These are phyloP conservation scores for Triticum turgidum DNA, from an alignment of 176 grass and related monocot species.

Conservation along the genomic window DNA sequence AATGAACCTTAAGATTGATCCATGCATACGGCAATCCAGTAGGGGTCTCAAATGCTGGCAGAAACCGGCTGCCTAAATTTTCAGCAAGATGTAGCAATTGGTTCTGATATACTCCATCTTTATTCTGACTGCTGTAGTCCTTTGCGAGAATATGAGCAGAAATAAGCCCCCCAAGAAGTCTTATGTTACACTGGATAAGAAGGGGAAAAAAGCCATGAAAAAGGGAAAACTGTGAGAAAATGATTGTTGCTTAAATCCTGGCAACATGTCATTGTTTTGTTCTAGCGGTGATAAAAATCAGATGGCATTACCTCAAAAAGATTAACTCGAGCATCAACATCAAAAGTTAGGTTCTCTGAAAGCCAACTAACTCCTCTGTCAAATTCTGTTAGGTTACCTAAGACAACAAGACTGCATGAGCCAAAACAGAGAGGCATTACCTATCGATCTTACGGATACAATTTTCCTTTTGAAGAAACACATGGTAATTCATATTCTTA, in stretches of 20 bases:
- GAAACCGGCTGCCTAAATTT: constrained; percentile 75
- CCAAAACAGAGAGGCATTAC: constrained; percentile 74
- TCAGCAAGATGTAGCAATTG: constrained; percentile 82
- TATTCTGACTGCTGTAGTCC: constrained; percentile 62
- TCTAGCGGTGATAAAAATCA: constrained; percentile 4
- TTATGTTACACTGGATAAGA: constrained; percentile 84
- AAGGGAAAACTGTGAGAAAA: background rate
- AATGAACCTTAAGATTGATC: constrained; percentile 89
- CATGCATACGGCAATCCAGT: constrained; percentile 97
- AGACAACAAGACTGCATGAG: constrained; percentile 96
- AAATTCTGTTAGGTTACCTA: constrained; percentile 98
- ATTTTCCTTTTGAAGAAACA: background rate
- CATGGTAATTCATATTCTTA: background rate
- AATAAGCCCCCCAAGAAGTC: constrained; percentile 97
- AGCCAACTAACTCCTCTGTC: constrained; percentile 84
- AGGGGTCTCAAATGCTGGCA: constrained; percentile 94
- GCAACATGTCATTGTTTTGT: constrained; percentile 8
- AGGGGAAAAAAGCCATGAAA: constrained; percentile 25
- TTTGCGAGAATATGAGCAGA: constrained; percentile 97
- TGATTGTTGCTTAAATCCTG: constrained; percentile 20
- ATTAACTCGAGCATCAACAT: constrained; percentile 93
- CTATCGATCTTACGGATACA: constrained; percentile 48
- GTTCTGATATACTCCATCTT: constrained; percentile 68
- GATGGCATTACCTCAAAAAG: constrained; percentile 77
- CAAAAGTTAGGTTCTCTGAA: constrained; percentile 85